phyloP scores from a whole-genome alignment of 2,329 filamentous ascomycete genomes.

The Escovopsis weberi region DNA sequence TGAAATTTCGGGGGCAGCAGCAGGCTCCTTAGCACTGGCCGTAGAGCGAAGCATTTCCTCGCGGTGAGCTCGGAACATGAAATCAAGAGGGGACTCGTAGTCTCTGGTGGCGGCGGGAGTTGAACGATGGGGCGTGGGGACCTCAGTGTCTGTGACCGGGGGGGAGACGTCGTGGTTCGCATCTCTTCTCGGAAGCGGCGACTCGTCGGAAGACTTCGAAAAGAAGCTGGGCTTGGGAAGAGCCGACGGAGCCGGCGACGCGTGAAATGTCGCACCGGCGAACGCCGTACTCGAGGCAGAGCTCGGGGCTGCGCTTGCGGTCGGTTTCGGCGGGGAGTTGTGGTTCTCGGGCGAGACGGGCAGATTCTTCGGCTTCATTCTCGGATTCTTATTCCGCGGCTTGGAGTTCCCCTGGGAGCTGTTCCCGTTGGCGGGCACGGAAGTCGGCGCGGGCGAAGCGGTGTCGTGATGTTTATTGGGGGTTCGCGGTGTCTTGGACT shows the following conservation, averaged over 20 bases:
- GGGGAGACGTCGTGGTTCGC: slow-evolving; percentile 30
- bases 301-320: slow-evolving; percentile 22
- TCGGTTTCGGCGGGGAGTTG: slow-evolving; percentile 31
- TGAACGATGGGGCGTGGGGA: slow-evolving; percentile 29
- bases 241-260: slow-evolving; percentile 80
- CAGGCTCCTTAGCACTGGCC: slow-evolving; percentile 28
- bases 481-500: slow-evolving; percentile 26
- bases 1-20: slow-evolving; percentile 31
- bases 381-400: slow-evolving; percentile 16
- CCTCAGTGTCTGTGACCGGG: slow-evolving; percentile 37
- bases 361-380: slow-evolving; percentile 18
- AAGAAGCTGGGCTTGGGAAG: slow-evolving; percentile 82
- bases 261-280: slow-evolving; percentile 87
- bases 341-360: slow-evolving; percentile 29
- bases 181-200: slow-evolving; percentile 28
- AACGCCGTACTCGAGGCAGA: slow-evolving; percentile 37
- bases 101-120: slow-evolving; percentile 14
- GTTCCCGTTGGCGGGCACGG: slow-evolving; percentile 13
- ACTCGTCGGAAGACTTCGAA: slow-evolving; percentile 59
- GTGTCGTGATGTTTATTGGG: slow-evolving; percentile 27
- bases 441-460: slow-evolving; percentile 21
- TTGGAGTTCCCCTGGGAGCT: slow-evolving; percentile 8
- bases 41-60: slow-evolving; percentile 52
- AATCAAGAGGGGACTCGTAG: slow-evolving; percentile 66
- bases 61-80: slow-evolving; percentile 79